Evolutionary conservation across 805 yeast species (phyloP).

Genomic region (Yamadazyma scolyti): DNA sequence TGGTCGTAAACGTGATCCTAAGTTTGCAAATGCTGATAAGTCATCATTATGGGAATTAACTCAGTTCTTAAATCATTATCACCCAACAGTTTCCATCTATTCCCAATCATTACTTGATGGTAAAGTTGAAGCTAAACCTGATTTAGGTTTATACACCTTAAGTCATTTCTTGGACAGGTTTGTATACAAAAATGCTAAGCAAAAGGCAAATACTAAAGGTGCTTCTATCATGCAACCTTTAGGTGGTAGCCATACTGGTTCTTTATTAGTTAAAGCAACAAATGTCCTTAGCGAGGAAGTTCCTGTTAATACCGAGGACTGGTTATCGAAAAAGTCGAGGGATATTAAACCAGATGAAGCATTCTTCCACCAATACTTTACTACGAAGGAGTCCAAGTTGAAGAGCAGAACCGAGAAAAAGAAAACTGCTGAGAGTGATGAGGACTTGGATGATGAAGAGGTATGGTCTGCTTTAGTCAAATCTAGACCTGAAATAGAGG

Average conservation of each 20-base stretch:
- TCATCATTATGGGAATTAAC: constrained; percentile 85
- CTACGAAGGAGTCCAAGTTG: constrained; percentile 47
- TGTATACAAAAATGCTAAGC: constrained; percentile 89
- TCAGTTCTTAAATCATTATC: constrained; percentile 76
- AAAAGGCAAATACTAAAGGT: constrained; percentile 71
- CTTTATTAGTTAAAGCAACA: constrained; percentile 65
- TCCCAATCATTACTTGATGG: constrained; percentile 61
- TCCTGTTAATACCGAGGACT: constrained; percentile 83
- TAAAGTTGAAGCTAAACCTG: constrained; percentile 68
- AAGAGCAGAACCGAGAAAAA: constrained; percentile 17
- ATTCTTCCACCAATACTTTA: constrained; percentile 84
- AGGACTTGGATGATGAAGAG: constrained; percentile 45
- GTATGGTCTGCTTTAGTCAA: constrained; percentile 78
- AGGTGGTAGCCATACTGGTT: constrained; percentile 76
- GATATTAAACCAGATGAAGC: constrained; percentile 82
- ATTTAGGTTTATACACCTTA: constrained; percentile 81
- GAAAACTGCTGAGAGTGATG: constrained; percentile 29
- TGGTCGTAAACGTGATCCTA: constrained; percentile 89
- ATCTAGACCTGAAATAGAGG: constrained; percentile 69
- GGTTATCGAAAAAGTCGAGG: constrained; percentile 63
- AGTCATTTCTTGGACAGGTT: constrained; percentile 92
- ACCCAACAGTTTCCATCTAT: constrained; percentile 85
- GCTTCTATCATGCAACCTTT: constrained; percentile 96
- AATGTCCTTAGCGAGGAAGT: constrained; percentile 34
- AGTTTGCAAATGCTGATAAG: constrained; percentile 76